Evolutionary conservation across 1,284 basidiomycete genomes (phyloP), one percentile per base, ranked within the genome.

Genomic region (Clitocybe nebularis): DNA sequence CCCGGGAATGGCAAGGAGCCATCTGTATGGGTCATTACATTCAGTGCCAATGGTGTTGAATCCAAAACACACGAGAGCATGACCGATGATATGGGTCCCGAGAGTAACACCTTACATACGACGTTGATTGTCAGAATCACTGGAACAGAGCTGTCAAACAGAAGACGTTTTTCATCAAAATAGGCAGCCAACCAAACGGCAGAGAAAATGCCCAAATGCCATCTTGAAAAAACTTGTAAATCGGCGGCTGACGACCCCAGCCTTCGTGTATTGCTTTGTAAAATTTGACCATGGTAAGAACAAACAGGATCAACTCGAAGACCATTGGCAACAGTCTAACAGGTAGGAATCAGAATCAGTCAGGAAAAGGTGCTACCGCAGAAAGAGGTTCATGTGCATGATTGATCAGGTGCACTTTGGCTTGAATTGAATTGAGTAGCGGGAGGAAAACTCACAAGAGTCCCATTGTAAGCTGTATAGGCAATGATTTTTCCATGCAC

Each of bases 141-240:
- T 60, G 22, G 7, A n/a, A 29, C 44, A 32, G 4, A 4, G 2
- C 10, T 13, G 11, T 22, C 13, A 29, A 17, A 3, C 6, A 20
- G 11, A 32, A 17, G 5, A 32, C 19, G 17, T n/a, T 17, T 9
- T 23, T 20, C 13, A 4, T 10, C n/a, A 11, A 14, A 21, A 24
- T n/a, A 36, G 7, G 25, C 13, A 9, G 46, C 51, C 21, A 36
- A 58, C 57, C 19, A 26, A 56, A 56, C 16, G 56, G 56, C 5
- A 58, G 42, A 4, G 48, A 51, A 48, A 58, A 59, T 5, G 55
- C 58, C 56, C 58, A 59, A 36, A 58, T 53, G 5, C 56, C 56
- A 43, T 59, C 54, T 35, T 46, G 45, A 45, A 59, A 49, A 37
- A 59, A 58, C 11, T 50, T 51, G 13, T 52, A 40, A 9, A 58